These are phyloP conservation scores for Arthrobotrys sinensis DNA, from an alignment of 2,329 filamentous ascomycete species.

Conservation along the genomic window DNA sequence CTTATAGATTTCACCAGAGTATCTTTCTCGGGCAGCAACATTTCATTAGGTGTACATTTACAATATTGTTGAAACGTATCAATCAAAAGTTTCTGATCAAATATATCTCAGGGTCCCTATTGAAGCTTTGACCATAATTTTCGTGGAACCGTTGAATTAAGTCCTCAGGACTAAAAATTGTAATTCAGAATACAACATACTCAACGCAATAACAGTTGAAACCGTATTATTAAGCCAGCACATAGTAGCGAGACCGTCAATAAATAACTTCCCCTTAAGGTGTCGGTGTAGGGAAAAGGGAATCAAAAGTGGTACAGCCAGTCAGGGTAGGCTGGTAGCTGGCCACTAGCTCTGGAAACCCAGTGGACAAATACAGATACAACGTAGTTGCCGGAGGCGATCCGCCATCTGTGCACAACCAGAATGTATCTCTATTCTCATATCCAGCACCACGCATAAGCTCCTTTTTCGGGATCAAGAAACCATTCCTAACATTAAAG, in stretches of 20 bases:
- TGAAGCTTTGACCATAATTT: neutral
- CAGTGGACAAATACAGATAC: neutral
- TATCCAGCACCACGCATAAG: neutral
- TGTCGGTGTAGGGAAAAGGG: neutral
- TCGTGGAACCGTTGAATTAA: no score
- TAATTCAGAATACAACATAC: neutral
- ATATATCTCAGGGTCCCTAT: neutral
- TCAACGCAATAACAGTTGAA: neutral
- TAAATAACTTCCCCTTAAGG: neutral
- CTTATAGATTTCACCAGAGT: slow-evolving; percentile 11
- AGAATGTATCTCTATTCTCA: slow-evolving; percentile 2
- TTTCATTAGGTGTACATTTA: slow-evolving; percentile 23
- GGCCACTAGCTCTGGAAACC: slow-evolving; percentile 1
- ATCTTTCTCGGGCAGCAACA: slow-evolving; percentile 3
- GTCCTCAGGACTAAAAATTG: no score
- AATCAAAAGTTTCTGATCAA: slow-evolving; percentile 26
- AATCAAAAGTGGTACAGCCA: neutral
- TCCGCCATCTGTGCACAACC: neutral
- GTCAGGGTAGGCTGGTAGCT: neutral
- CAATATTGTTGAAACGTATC: slow-evolving; percentile 18
- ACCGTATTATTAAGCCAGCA: no score
- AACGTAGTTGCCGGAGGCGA: neutral
- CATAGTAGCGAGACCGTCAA: no score
- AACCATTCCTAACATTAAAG: neutral
- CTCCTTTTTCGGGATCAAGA: neutral